These are phyloP conservation scores for Isoetes engelmannii DNA, from an alignment of 83 land plant species.

Conservation along the genomic window DNA sequence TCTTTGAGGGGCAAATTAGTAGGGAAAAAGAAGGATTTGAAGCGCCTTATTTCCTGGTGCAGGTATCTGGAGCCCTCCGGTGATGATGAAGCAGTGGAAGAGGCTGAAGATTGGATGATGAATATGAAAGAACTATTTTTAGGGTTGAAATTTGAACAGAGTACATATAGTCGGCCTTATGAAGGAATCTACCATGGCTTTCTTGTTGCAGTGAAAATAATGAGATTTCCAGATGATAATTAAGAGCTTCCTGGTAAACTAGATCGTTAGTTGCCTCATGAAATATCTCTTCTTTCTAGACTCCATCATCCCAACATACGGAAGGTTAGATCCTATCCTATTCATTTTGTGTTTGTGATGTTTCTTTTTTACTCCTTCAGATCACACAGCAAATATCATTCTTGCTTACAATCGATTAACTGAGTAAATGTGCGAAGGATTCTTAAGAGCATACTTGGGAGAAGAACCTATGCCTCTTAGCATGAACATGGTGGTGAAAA, in stretches of 20 bases:
- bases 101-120: constrained; percentile 62
- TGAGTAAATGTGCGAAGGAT: constrained; percentile 62
- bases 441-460: constrained; percentile 52
- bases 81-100: constrained; percentile 43
- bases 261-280: constrained; percentile 62
- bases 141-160: constrained; percentile 64
- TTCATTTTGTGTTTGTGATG: neutral
- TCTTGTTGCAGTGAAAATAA: constrained; percentile 70
- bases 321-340: constrained; percentile 35
- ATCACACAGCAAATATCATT: neutral
- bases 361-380: neutral
- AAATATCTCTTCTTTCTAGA: constrained; percentile 59
- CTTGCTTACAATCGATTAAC: constrained; percentile 26
- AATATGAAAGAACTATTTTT: constrained; percentile 71
- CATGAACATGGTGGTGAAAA: constrained; percentile 30
- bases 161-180: constrained; percentile 71
- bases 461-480: constrained; percentile 42
- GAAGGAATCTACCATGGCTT: constrained; percentile 63
- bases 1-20: neutral
- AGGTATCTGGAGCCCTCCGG: constrained; percentile 56
- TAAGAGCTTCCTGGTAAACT: constrained; percentile 38
- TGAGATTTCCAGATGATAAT: constrained; percentile 75
- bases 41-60: constrained; percentile 64
- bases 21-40: constrained; percentile 27
- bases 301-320: constrained; percentile 68